phyloP scores from a whole-genome alignment of 2,329 filamentous ascomycete species.

The Monilinia fructicola region DNA sequence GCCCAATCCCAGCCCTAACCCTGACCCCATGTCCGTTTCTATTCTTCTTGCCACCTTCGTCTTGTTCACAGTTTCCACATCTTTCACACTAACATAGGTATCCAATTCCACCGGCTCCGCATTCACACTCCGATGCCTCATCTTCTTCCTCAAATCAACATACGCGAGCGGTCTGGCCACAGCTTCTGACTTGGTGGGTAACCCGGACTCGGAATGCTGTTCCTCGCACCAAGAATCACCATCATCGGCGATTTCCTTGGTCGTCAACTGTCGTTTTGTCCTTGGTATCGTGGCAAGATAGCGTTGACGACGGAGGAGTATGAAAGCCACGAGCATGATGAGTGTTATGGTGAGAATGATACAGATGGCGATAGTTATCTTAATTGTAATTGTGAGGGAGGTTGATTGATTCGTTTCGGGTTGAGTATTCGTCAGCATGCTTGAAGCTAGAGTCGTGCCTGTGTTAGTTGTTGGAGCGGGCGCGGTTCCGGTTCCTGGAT shows the following conservation, averaged over 20 bases:
- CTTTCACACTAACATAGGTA: no score
- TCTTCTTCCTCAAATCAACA: not conserved
- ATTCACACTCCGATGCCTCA: not conserved
- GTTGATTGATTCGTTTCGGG: not conserved
- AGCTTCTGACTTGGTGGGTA: not conserved
- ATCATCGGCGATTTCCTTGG: constrained; percentile 1
- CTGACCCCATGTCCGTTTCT: not conserved
- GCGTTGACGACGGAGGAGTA: constrained; percentile 1
- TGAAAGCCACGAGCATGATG: not conserved
- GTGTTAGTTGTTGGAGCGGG: no score
- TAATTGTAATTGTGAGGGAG: not conserved
- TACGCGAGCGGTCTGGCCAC: no score
- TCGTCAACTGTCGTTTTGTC: not conserved
- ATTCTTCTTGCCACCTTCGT: no score
- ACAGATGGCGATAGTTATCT: not conserved
- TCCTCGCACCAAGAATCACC: constrained; percentile 1
- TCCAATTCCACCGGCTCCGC: not conserved
- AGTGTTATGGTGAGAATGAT: not conserved
- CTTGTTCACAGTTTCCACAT: no score
- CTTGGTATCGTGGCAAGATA: not conserved
- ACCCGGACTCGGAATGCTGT: not conserved
- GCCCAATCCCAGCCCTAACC: not conserved
- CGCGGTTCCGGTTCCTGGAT: not conserved
- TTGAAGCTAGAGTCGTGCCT: not conserved
- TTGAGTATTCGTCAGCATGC: not conserved